Evolutionary conservation across 2,329 filamentous ascomycete genomes (phyloP).

Genomic region (Aspergillus japonicus): DNA sequence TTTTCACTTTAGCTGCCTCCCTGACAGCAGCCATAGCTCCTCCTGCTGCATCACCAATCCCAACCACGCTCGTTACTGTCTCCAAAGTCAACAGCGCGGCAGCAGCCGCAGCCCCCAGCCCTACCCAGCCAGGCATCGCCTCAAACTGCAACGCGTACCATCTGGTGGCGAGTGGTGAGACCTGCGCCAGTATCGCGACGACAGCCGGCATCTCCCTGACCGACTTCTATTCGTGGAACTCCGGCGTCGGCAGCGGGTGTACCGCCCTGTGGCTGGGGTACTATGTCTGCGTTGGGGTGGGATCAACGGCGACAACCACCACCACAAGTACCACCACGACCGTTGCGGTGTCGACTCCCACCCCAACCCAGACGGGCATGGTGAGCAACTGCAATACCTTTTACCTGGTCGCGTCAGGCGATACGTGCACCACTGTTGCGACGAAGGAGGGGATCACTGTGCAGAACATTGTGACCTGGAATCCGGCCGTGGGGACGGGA

Average conservation of each 20-base stretch:
- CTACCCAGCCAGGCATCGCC: constrained; percentile 6
- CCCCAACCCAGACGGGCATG: not conserved
- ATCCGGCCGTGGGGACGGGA: not conserved
- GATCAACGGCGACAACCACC: not conserved
- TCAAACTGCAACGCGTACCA: constrained; percentile 1
- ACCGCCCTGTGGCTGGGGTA: constrained; percentile 13
- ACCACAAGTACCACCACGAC: not conserved
- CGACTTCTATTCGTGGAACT: constrained; percentile 15
- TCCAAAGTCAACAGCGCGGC: not conserved
- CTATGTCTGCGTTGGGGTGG: constrained; percentile 13
- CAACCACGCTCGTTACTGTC: not conserved
- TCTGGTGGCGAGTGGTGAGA: not conserved
- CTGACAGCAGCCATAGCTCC: not conserved
- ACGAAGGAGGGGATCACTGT: not conserved
- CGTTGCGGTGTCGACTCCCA: not conserved
- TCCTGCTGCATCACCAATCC: not conserved
- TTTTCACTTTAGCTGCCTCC: not conserved
- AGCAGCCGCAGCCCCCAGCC: not conserved
- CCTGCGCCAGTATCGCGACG: constrained; percentile 5
- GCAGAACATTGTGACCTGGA: constrained; percentile 1
- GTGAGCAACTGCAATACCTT: constrained; percentile 2
- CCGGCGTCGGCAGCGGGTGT: constrained; percentile 7
- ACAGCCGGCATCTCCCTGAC: constrained; percentile 6
- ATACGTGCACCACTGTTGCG: constrained; percentile 7
- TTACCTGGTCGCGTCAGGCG: not conserved